Evolutionary conservation across 768 basidiomycete species (phyloP).

Genomic region (Russula olivacea): DNA sequence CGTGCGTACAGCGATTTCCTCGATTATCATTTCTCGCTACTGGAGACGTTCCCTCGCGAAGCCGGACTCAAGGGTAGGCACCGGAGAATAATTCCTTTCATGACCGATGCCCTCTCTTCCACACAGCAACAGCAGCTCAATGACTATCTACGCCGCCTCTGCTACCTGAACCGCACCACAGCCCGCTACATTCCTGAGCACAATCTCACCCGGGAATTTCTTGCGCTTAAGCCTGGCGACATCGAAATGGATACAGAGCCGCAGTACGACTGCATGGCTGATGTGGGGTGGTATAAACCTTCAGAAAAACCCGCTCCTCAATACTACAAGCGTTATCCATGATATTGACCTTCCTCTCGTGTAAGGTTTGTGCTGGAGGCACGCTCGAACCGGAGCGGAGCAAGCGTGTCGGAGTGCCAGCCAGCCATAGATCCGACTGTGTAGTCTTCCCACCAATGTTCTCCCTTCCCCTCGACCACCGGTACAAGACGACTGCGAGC

Average conservation of each 20-base stretch:
- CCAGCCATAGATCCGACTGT: too few relatives aligned
- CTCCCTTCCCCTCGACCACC: too few relatives aligned
- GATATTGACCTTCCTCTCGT: too few relatives aligned
- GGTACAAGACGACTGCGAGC: too few relatives aligned
- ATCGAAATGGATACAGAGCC: conserved; percentile 63
- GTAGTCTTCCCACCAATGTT: too few relatives aligned
- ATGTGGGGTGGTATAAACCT: conserved; percentile 34
- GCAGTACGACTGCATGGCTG: conserved; percentile 52
- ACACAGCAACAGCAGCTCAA: conserved; percentile 78
- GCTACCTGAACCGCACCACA: conserved; percentile 58
- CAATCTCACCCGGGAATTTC: conserved; percentile 72
- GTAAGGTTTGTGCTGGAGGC: too few relatives aligned
- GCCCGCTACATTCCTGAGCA: conserved; percentile 80
- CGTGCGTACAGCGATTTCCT: conserved; percentile 98
- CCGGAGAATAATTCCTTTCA: conserved; percentile 80
- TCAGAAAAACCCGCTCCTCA: conserved; percentile 22
- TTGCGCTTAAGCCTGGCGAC: conserved; percentile 82
- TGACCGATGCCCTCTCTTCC: conserved; percentile 68
- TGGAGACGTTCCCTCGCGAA: conserved; percentile 84
- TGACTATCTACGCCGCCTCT: conserved; percentile 78
- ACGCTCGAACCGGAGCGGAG: too few relatives aligned
- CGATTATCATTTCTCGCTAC: conserved; percentile 87
- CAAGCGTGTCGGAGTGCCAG: too few relatives aligned
- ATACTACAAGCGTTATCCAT: conserved; percentile 26
- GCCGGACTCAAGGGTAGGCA: conserved; percentile 70